A percentile compares a stretch with the other conserved stretches of the same genome.
Evolutionary conservation across 2,329 filamentous ascomycete genomes (phyloP).

Genomic region (Aureobasidium namibiae): DNA sequence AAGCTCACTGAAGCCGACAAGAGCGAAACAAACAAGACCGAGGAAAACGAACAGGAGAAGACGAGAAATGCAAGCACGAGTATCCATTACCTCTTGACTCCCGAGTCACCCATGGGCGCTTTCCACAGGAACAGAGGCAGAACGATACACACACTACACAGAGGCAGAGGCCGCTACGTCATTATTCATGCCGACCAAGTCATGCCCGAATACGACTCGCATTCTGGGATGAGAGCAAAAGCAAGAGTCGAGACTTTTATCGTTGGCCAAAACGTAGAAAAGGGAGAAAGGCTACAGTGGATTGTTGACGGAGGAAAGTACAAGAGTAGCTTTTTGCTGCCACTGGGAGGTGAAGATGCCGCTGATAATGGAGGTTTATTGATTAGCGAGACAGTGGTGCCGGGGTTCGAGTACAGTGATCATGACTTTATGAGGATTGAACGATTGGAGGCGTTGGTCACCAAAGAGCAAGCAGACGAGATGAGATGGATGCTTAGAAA

Average conservation of each 20-base stretch:
- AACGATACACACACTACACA: constrained; percentile 58
- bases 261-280: constrained; percentile 50
- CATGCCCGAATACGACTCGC: constrained; percentile 12
- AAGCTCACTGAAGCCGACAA: constrained; percentile 25
- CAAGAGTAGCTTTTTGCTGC: constrained; percentile 55
- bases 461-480: constrained; percentile 40
- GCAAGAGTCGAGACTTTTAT: constrained; percentile 55
- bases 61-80: constrained; percentile 49
- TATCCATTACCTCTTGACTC: constrained; percentile 59
- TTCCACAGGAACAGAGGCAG: constrained; percentile 57
- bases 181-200: constrained; percentile 51
- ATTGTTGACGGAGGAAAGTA: constrained; percentile 60
- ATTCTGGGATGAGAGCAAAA: constrained; percentile 22
- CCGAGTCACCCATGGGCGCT: constrained; percentile 44
- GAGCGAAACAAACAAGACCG: constrained; percentile 19
- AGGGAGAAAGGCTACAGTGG: constrained; percentile 58
- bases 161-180: constrained; percentile 55
- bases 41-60: background rate
- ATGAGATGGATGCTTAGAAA: constrained; percentile 37
- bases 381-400: constrained; percentile 61
- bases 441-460: constrained; percentile 45
- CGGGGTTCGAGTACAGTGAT: constrained; percentile 59
- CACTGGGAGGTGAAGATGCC: constrained; percentile 34
- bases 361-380: constrained; percentile 38
- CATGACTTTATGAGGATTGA: constrained; percentile 56